phyloP scores from a whole-genome alignment of 331 rosid species.

The Phaseolus coccineus region DNA sequence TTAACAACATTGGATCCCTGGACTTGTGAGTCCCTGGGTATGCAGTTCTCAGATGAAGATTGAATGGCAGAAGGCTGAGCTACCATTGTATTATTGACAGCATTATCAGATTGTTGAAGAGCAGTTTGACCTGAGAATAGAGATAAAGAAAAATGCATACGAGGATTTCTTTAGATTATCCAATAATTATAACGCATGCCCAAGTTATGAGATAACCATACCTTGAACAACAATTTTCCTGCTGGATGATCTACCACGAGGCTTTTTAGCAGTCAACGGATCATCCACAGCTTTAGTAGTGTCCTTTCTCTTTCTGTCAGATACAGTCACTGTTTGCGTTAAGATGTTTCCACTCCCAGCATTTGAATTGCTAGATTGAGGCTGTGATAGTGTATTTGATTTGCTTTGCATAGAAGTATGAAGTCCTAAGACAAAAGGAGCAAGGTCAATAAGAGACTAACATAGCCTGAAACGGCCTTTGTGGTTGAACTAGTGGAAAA shows the following conservation, averaged over 20 bases:
- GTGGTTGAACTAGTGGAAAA: neutral
- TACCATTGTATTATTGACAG: constrained; percentile 44
- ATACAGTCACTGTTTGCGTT: constrained; percentile 44
- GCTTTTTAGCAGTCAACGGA: constrained; percentile 64
- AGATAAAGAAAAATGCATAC: constrained; percentile 11
- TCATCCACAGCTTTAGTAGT: constrained; percentile 42
- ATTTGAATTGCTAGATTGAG: constrained; percentile 54
- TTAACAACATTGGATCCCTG: constrained; percentile 76
- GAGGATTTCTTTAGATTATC: neutral
- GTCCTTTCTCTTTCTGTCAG: constrained; percentile 71
- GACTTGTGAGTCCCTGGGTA: constrained; percentile 49
- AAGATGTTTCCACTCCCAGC: constrained; percentile 50
- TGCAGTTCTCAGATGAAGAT: constrained; percentile 50
- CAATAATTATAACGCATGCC: constrained; percentile 23
- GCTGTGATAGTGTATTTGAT: constrained; percentile 38
- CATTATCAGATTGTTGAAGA: constrained; percentile 44
- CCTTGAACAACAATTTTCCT: constrained; percentile 55
- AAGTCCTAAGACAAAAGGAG: constrained; percentile 46
- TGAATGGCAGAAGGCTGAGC: constrained; percentile 54
- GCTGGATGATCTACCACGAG: constrained; percentile 53
- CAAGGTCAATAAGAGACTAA: neutral
- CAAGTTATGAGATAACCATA: constrained; percentile 37
- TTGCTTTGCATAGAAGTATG: constrained; percentile 43
- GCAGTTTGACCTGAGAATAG: constrained; percentile 48
- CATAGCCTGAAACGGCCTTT: constrained; percentile 11